Conservation (phyloP, 305 asterid genomes). For the Petunia hybrid region DNA sequence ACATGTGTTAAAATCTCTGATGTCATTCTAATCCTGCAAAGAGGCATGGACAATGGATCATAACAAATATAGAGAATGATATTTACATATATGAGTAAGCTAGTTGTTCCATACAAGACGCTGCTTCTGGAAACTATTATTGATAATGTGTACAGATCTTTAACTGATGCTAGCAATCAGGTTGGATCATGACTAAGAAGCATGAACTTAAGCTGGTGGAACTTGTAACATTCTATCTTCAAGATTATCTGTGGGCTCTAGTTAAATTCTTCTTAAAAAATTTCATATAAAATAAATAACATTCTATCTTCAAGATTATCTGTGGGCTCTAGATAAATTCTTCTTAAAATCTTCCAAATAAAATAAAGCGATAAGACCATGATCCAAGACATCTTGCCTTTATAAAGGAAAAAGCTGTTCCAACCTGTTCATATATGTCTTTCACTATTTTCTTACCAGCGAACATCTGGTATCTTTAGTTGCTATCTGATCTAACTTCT, state of each 20-base stretch:
- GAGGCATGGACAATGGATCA: constrained; percentile 1
- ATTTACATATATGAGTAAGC: constrained; percentile 20
- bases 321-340: not conserved
- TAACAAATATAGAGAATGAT: not conserved
- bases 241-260: constrained; percentile 3
- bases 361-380: constrained; percentile 13
- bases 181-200: not conserved
- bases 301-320: constrained; percentile 9
- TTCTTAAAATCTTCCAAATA: not conserved
- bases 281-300: no score
- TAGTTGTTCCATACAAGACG: not conserved
- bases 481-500: not conserved
- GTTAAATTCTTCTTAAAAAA: not conserved
- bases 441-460: not conserved
- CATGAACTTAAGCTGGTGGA: constrained; percentile 10
- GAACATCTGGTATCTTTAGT: constrained; percentile 11
- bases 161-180: not conserved
- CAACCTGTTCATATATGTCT: constrained; percentile 1
- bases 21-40: constrained; percentile 85
- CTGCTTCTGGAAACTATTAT: constrained; percentile 10
- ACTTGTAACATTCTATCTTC: not conserved
- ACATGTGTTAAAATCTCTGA: constrained; percentile 80
- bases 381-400: not conserved
- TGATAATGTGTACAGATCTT: not conserved
- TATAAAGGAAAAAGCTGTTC: not conserved